phyloP scores from a whole-genome alignment of 2,329 filamentous ascomycete genomes.

The Calonectria fujianensis region DNA sequence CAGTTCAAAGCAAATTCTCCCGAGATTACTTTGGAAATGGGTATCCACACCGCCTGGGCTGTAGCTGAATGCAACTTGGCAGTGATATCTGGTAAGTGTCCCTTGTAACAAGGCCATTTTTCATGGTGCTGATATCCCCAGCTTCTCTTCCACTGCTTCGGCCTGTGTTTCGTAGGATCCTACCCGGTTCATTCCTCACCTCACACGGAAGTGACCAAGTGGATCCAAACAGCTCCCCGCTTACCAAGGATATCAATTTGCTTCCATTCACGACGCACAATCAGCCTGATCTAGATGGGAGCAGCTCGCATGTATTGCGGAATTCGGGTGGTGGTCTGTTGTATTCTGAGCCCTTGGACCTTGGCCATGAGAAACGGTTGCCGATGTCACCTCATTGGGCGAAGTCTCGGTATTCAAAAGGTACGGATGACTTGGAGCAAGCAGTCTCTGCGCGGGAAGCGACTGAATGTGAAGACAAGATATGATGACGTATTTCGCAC shows the following conservation, averaged over 20 bases:
- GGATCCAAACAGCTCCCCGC: background rate
- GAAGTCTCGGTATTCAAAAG: background rate
- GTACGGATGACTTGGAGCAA: background rate
- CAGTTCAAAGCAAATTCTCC: background rate
- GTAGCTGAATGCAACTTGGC: conserved; percentile 9
- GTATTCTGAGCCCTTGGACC: background rate
- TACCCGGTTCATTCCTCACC: conserved; percentile 12
- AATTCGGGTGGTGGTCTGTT: background rate
- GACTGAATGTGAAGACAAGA: background rate
- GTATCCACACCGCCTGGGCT: conserved; percentile 7
- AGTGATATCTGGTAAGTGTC: background rate
- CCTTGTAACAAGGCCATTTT: background rate
- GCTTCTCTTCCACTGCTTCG: conserved; percentile 29
- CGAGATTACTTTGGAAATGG: conserved; percentile 15
- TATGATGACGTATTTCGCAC: background rate
- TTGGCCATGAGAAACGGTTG: background rate
- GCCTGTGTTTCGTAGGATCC: conserved; percentile 24
- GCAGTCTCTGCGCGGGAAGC: background rate
- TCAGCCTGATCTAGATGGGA: background rate
- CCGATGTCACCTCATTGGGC: background rate
- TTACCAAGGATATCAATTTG: background rate
- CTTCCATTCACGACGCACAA: background rate
- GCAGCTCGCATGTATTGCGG: conserved; percentile 4
- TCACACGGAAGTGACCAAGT: background rate
- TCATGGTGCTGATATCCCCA: background rate